A percentile compares a stretch with the other conserved stretches of the same genome.
Evolutionary conservation across 1,139 yeast species (phyloP).

Genomic region (Magnusiomyces ingens): DNA sequence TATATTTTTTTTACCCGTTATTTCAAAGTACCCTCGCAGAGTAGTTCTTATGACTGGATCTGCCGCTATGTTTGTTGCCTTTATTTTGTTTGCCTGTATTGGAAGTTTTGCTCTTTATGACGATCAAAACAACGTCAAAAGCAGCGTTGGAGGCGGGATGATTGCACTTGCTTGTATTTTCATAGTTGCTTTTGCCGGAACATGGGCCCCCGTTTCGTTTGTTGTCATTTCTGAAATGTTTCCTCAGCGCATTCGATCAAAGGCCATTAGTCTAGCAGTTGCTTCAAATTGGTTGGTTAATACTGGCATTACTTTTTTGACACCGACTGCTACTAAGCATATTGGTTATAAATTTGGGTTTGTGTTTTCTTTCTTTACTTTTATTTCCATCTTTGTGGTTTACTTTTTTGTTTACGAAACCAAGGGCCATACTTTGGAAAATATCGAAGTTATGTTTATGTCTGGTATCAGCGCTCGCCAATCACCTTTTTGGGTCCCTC

Average conservation of each 20-base stretch:
- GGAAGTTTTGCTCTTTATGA: conserved; percentile 40
- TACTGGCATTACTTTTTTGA: conserved; percentile 58
- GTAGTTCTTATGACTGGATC: conserved; percentile 57
- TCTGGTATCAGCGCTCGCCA: conserved; percentile 30
- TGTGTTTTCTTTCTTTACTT: conserved; percentile 52
- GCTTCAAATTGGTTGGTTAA: conserved; percentile 31
- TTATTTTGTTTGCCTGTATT: conserved; percentile 58
- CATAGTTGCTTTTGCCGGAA: conserved; percentile 75
- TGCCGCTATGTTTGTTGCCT: conserved; percentile 56
- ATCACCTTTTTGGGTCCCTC: conserved; percentile 18
- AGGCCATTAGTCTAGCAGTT: conserved; percentile 54
- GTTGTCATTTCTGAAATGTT: conserved; percentile 72
- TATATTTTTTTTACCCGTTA: conserved; percentile 56
- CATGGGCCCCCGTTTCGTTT: conserved; percentile 86
- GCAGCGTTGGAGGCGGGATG: conserved; percentile 64
- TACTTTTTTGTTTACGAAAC: conserved; percentile 68
- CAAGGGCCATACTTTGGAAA: conserved; percentile 67
- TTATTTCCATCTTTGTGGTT: conserved; percentile 52
- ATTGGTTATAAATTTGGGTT: conserved; percentile 37
- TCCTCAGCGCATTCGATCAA: conserved; percentile 72
- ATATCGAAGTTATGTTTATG: conserved; percentile 53
- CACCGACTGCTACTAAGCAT: conserved; percentile 58
- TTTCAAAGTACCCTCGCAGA: conserved; percentile 69
- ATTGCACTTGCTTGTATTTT: conserved; percentile 72
- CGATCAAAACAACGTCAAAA: neutral